Conservation (phyloP, 2,329 filamentous ascomycete species). For the Pyricularia pennisetigena region DNA sequence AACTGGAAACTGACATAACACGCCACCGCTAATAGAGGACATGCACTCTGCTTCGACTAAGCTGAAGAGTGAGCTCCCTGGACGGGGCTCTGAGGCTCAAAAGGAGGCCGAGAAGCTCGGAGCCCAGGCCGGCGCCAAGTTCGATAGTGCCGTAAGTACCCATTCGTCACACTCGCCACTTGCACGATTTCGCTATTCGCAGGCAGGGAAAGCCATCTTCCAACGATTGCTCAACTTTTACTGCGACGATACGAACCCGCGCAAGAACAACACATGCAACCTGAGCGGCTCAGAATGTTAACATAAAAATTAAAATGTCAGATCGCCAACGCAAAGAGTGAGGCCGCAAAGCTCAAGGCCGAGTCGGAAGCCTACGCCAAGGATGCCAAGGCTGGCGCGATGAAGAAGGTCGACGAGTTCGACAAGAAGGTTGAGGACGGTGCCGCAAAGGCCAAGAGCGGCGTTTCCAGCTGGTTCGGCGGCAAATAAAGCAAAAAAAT, state of each 20-base stretch:
- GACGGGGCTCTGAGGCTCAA: constrained; percentile 51
- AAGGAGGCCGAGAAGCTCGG: constrained; percentile 54
- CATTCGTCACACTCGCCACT: background rate
- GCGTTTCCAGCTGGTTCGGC: constrained; percentile 79
- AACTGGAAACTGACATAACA: background rate
- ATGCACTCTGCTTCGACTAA: constrained; percentile 58
- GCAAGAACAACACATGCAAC: background rate
- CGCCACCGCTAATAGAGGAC: constrained; percentile 52
- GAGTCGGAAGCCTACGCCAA: constrained; percentile 50
- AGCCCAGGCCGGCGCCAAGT: constrained; percentile 50
- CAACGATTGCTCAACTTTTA: background rate
- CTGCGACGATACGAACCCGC: background rate
- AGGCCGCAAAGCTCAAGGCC: constrained; percentile 51
- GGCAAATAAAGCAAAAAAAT: constrained; percentile 32
- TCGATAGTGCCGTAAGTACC: constrained; percentile 56
- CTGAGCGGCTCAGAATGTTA: background rate
- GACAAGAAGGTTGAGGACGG: constrained; percentile 74
- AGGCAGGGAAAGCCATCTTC: background rate
- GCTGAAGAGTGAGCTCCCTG: constrained; percentile 56
- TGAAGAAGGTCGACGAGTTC: constrained; percentile 71
- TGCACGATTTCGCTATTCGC: background rate
- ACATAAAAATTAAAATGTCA: constrained; percentile 19
- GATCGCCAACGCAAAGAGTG: constrained; percentile 53
- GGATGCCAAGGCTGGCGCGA: constrained; percentile 51
- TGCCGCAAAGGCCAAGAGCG: constrained; percentile 73